Evolutionary conservation across 768 basidiomycete species (phyloP).

Genomic region (Boletus subcaerulescens): DNA sequence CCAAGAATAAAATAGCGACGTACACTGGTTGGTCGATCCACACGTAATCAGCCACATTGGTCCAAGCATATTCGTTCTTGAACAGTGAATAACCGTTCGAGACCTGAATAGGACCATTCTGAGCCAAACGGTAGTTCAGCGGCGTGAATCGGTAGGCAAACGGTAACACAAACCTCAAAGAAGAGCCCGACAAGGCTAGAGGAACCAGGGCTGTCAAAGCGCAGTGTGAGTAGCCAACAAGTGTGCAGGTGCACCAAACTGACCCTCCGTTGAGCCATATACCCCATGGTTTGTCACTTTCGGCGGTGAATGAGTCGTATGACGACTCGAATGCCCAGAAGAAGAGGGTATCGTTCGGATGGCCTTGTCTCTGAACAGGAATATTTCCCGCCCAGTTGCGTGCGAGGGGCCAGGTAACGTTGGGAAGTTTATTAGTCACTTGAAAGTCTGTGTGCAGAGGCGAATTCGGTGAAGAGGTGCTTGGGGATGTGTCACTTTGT

Average conservation of each 20-base stretch:
- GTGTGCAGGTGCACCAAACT: conserved; percentile 10
- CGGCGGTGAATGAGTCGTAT: conserved; percentile 51
- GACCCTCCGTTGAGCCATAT: conserved; percentile 77
- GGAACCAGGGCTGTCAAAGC: conserved; percentile 52
- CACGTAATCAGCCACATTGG: conserved; percentile 59
- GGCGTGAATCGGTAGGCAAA: not conserved
- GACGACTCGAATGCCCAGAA: conserved; percentile 62
- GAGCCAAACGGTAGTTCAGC: not conserved
- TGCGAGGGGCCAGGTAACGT: conserved; percentile 51
- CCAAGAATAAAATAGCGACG: conserved; percentile 7
- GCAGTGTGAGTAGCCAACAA: not conserved
- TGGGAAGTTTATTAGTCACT: conserved; percentile 55
- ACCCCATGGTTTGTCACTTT: conserved; percentile 56
- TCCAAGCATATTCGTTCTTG: conserved; percentile 57
- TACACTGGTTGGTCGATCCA: conserved; percentile 75
- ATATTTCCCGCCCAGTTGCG: conserved; percentile 66
- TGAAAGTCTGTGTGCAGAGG: conserved; percentile 46
- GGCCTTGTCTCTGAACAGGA: conserved; percentile 53
- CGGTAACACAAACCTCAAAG: conserved; percentile 50
- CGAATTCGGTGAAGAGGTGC: not conserved
- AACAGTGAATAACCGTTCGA: conserved; percentile 46
- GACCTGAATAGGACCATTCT: conserved; percentile 73
- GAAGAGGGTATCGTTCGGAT: conserved; percentile 65
- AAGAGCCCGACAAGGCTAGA: conserved; percentile 65
- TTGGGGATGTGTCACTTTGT: not conserved